Conservation (phyloP, 352 stramenopile genomes). For the Blastocystis sp. region DNA sequence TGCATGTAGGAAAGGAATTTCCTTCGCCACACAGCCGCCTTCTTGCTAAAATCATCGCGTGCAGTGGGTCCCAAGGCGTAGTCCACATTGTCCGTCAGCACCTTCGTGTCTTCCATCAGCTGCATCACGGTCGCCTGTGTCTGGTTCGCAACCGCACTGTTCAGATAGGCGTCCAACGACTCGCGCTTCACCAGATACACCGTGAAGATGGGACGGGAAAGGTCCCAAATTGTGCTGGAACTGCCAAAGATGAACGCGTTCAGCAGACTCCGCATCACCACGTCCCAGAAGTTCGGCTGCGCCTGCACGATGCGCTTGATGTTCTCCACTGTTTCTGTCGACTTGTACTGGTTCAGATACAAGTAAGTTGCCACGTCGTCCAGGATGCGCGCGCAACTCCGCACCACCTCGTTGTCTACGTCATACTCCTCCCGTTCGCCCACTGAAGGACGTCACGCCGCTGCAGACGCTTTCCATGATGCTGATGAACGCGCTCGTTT, state of each 20-base stretch:
- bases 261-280: conserved; percentile 21
- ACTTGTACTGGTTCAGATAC: conserved; percentile 52
- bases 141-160: neutral
- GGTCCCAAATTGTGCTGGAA: neutral
- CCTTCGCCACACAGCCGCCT: conserved; percentile 32
- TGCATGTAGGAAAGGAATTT: conserved; percentile 50
- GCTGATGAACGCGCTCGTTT: conserved; percentile 8
- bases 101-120: conserved; percentile 36
- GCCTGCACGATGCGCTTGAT: conserved; percentile 37
- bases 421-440: neutral
- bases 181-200: conserved; percentile 21
- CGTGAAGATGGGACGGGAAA: neutral
- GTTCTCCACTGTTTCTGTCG: conserved; percentile 8
- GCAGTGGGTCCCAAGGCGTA: neutral
- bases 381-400: neutral
- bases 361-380: conserved; percentile 12
- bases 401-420: conserved; percentile 20
- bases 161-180: conserved; percentile 15
- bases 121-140: neutral
- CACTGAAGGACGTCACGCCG: conserved; percentile 22
- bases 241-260: conserved; percentile 52
- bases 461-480: conserved; percentile 46
- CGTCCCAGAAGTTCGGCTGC: conserved; percentile 51
- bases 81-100: neutral
- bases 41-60: conserved; percentile 46